phyloP scores from a whole-genome alignment of 2,329 filamentous ascomycete species.

The Penicillium sp. region DNA sequence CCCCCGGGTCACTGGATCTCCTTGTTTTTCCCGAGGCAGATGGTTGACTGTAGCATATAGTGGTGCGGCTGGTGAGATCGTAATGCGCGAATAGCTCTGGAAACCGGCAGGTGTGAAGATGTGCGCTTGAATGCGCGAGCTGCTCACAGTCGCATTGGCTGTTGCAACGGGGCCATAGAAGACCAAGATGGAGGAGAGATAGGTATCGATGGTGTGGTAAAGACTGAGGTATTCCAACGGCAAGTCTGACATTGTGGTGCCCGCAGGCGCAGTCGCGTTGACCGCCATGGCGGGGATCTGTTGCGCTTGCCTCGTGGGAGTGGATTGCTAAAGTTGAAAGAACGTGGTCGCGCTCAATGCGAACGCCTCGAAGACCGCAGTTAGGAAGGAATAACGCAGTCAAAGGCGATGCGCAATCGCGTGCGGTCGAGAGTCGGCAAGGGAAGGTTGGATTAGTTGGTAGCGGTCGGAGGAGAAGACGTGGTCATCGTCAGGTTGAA shows the following conservation, averaged over 20 bases:
- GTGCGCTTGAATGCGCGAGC: constrained; percentile 92
- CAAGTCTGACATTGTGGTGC: constrained; percentile 71
- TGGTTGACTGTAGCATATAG: constrained; percentile 89
- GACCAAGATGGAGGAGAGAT: constrained; percentile 76
- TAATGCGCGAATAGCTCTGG: constrained; percentile 85
- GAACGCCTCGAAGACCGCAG: not conserved
- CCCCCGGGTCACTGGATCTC: constrained; percentile 87
- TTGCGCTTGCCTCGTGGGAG: constrained; percentile 13
- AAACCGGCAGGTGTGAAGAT: constrained; percentile 88
- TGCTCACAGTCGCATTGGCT: constrained; percentile 81
- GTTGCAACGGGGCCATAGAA: constrained; percentile 93
- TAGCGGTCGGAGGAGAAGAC: constrained; percentile 14
- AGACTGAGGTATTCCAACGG: constrained; percentile 80
- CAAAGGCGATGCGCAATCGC: constrained; percentile 5
- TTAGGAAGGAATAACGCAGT: constrained; percentile 12
- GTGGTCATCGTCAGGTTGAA: constrained; percentile 10
- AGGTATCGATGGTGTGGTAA: constrained; percentile 85
- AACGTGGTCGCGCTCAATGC: not conserved
- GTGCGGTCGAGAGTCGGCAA: constrained; percentile 7
- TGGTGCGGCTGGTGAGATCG: constrained; percentile 87
- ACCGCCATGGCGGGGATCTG: constrained; percentile 66
- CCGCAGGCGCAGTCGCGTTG: constrained; percentile 54
- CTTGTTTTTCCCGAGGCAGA: constrained; percentile 90
- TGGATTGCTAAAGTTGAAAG: not conserved
- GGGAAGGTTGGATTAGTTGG: constrained; percentile 11